Conservation (phyloP, 192 early-diverging fungal genomes). For the Backusella westeae region DNA sequence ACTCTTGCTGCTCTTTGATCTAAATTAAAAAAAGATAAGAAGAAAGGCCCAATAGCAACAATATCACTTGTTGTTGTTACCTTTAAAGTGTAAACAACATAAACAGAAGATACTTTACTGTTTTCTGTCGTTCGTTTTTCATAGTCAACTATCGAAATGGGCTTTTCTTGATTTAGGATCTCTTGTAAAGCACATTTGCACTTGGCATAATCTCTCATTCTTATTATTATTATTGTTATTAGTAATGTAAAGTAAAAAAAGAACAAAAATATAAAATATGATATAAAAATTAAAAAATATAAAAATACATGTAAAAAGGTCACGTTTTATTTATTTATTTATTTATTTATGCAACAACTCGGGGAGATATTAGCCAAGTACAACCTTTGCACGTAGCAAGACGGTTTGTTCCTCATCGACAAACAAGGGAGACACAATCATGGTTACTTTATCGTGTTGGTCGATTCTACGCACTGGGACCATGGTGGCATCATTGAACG, state of each 20-base stretch:
- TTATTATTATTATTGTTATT: not conserved
- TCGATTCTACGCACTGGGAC: slow-evolving; percentile 3
- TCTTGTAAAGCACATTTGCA: not conserved
- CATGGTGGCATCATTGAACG: slow-evolving; percentile 31
- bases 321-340: not conserved
- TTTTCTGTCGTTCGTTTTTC: not conserved
- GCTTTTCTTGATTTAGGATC: not conserved
- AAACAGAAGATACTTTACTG: not conserved
- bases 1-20: not conserved
- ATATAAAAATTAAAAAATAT: not conserved
- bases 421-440: slow-evolving; percentile 34
- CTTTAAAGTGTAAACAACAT: not conserved
- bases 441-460: slow-evolving; percentile 16
- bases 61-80: not conserved
- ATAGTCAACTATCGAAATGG: not conserved
- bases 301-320: not conserved
- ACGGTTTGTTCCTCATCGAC: slow-evolving; percentile 35
- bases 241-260: not conserved
- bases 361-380: slow-evolving; percentile 21
- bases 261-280: not conserved
- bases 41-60: too few species aligned
- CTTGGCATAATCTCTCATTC: not conserved
- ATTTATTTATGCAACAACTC: slow-evolving; percentile 1
- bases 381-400: slow-evolving; percentile 26
- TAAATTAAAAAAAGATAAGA: not conserved